Evolutionary conservation across 495 filamentous ascomycete species (phyloP).

Genomic region (Beverwykella pulmonaria): DNA sequence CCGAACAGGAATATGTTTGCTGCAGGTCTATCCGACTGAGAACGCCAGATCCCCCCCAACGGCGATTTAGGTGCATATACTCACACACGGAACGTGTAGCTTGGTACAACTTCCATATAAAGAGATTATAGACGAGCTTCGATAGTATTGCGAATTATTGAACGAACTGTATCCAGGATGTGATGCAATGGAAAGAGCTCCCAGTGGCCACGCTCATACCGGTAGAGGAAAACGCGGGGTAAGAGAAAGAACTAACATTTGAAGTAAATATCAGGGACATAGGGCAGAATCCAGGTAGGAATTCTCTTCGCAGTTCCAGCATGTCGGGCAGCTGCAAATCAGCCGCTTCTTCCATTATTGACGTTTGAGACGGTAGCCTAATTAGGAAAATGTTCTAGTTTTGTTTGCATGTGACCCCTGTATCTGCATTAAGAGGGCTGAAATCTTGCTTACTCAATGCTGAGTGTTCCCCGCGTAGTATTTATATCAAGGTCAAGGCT

Average conservation of each 20-base stretch:
- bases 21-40: background rate
- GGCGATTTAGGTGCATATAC: background rate
- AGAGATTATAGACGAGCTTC: background rate
- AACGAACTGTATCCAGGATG: background rate
- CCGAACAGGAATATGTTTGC: conserved; percentile 2
- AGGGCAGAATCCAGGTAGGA: too few species aligned
- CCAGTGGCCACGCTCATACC: too few species aligned
- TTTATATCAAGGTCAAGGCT: too few species aligned
- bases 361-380: background rate
- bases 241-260: too few species aligned
- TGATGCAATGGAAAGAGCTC: background rate
- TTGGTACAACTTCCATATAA: background rate
- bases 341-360: too few species aligned
- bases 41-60: background rate
- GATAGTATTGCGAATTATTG: background rate
- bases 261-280: too few species aligned
- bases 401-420: background rate
- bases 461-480: too few species aligned
- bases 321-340: too few species aligned
- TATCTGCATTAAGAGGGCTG: too few species aligned
- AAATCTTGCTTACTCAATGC: too few species aligned
- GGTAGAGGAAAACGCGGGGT: too few species aligned
- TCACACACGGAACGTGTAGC: background rate
- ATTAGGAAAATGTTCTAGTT: background rate
- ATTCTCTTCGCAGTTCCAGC: too few species aligned